phyloP scores from a whole-genome alignment of 768 basidiomycete genomes.

The Suillus ampliporus region DNA sequence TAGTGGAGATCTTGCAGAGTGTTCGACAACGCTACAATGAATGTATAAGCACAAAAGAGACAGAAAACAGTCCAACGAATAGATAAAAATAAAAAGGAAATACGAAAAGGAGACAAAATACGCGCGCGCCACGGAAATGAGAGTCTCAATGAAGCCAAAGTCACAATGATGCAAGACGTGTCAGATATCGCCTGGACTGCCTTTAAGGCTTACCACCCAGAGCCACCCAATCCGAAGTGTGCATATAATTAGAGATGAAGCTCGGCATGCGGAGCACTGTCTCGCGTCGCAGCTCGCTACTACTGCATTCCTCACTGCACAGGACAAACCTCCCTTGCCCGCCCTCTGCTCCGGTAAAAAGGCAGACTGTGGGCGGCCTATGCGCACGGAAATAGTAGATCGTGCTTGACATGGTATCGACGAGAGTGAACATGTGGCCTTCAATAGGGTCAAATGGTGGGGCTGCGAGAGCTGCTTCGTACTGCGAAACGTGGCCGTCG shows the following conservation, averaged over 20 bases:
- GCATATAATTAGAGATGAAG: slow-evolving; percentile 24
- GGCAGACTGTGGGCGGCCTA: slow-evolving; percentile 29
- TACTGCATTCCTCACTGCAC: slow-evolving; percentile 26
- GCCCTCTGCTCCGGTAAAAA: slow-evolving; percentile 25
- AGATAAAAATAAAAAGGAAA: not conserved
- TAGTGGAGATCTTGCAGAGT: no score
- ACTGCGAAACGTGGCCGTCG: slow-evolving; percentile 22
- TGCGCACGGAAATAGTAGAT: slow-evolving; percentile 31
- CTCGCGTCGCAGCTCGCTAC: slow-evolving; percentile 30
- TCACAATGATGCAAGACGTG: not conserved
- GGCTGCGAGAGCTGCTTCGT: not conserved
- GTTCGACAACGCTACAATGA: no score
- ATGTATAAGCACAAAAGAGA: no score
- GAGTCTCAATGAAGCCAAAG: not conserved
- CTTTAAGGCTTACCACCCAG: slow-evolving; percentile 7
- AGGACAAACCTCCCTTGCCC: slow-evolving; percentile 29
- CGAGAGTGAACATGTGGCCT: slow-evolving; percentile 26
- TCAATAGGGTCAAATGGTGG: not conserved
- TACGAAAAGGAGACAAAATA: not conserved
- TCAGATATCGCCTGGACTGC: no score
- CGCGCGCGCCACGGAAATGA: not conserved
- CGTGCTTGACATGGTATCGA: slow-evolving; percentile 27
- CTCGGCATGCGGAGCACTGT: slow-evolving; percentile 31
- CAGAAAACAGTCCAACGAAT: no score
- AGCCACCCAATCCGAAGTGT: slow-evolving; percentile 29